These are phyloP conservation scores for Peniophora sp. DNA, from an alignment of 1,284 basidiomycete genomes.

Conservation along the genomic window DNA sequence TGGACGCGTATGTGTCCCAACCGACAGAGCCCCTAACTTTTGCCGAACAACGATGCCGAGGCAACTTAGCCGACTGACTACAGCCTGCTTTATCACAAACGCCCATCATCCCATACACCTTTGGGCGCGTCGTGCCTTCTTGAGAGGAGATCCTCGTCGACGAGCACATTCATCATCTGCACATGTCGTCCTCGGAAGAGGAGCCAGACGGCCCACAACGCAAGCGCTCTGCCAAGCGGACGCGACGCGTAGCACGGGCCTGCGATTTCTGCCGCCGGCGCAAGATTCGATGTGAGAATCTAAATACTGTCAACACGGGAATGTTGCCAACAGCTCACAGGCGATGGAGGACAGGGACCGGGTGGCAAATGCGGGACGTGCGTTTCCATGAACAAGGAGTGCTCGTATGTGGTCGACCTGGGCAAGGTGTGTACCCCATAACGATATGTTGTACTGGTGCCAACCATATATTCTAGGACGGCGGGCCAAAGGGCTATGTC, in stretches of 20 bases:
- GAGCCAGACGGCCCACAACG: background rate
- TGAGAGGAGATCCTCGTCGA: too few species aligned
- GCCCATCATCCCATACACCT: too few species aligned
- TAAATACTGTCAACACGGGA: too few species aligned
- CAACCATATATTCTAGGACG: background rate
- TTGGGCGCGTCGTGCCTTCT: too few species aligned
- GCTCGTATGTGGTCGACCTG: background rate
- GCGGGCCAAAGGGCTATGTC: slow-evolving; percentile 41
- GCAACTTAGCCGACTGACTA: too few species aligned
- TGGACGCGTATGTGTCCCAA: too few species aligned
- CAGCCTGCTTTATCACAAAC: too few species aligned
- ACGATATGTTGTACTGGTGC: background rate
- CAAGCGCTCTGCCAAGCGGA: background rate
- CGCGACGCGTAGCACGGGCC: background rate
- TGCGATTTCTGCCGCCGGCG: background rate
- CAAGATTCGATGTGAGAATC: background rate
- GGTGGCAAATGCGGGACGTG: background rate
- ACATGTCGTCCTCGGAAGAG: background rate
- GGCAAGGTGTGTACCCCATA: background rate
- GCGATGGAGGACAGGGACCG: background rate
- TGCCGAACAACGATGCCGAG: too few species aligned
- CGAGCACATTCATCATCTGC: too few species aligned
- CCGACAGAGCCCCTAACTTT: too few species aligned
- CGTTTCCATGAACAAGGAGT: background rate
- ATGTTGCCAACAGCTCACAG: background rate